Base-by-base conservation (phyloP, 2,329 filamentous ascomycete species). In the Aspergillus spinulosporus region DNA sequence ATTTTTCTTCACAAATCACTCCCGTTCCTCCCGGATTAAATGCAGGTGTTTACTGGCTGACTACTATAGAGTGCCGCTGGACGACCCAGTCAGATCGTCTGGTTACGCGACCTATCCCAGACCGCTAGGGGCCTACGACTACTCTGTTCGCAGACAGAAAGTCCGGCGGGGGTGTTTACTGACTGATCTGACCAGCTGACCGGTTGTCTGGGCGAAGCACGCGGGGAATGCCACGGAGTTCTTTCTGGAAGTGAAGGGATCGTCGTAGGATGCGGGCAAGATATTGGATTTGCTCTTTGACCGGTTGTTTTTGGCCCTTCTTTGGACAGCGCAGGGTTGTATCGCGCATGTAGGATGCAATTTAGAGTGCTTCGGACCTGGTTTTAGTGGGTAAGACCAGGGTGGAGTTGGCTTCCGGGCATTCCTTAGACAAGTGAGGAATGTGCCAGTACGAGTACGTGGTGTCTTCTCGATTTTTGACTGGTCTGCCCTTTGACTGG, bases 211-310 rank as follows among this genome's bases (percentile, higher is more conserved):
- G 34, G 34, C 34, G 2, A 37, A 36, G 14, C 32, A 21, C 8
- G 46, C 46, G 32, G 46, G 34, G 32, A 36, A 9, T n/a, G 15
- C 21, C 15, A 46, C 50, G 50, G 50, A 26, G 26, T 15, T 46
- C 21, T 29, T 52, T 31, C 50, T 52, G 9, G 34, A 52, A 52
- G 47, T 8, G 50, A 34, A 31, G 26, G 43, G 50, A 46, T 39
- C 42, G 21, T 52, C 31, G 5, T 31, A 40, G 40, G 31, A 28
- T 11, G 37, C 40, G 31, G 15, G 7, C 31, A 52, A n/a, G 49
- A 14, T 31, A n/a, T 32, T 26, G 26, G 36, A 39, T 49, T 49
- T 49, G 34, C 34, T 37, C n/a, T 37, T 37, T 37, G 34, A 12
- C 34, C 34, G 34, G 8, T 39, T 29, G 32, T 31, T 37, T 37